phyloP scores from a whole-genome alignment of 1,284 basidiomycete genomes.

The Stygiomarasmius scandens region DNA sequence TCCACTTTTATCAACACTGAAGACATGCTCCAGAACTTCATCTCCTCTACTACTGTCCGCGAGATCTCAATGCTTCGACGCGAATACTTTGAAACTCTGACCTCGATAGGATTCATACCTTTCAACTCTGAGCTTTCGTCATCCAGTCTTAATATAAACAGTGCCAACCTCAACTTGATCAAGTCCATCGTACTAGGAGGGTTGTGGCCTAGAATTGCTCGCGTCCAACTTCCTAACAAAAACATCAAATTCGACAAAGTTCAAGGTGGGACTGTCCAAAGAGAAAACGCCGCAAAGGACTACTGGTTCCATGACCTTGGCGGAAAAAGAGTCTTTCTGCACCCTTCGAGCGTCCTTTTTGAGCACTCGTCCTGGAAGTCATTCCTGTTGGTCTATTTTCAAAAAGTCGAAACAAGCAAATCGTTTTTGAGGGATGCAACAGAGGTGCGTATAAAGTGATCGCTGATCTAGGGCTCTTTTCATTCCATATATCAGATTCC shows the following conservation, averaged over 20 bases:
- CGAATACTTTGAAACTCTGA: slow-evolving; percentile 78
- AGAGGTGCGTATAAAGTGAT: slow-evolving; percentile 73
- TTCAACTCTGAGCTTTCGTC: slow-evolving; percentile 45
- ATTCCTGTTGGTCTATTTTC: slow-evolving; percentile 83
- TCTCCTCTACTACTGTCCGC: slow-evolving; percentile 74
- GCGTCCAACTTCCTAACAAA: slow-evolving; percentile 73
- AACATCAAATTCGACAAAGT: slow-evolving; percentile 83
- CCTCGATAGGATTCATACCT: slow-evolving; percentile 74
- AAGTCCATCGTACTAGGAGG: slow-evolving; percentile 85
- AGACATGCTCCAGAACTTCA: slow-evolving; percentile 67
- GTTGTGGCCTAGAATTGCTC: slow-evolving; percentile 79
- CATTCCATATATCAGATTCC: no score
- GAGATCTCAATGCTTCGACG: slow-evolving; percentile 81
- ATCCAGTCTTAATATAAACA: slow-evolving; percentile 60
- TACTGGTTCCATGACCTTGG: slow-evolving; percentile 76
- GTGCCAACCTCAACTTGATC: slow-evolving; percentile 69
- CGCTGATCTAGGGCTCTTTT: no score
- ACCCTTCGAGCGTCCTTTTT: slow-evolving; percentile 87
- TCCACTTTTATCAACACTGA: neutral
- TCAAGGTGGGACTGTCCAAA: slow-evolving; percentile 77
- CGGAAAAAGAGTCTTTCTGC: slow-evolving; percentile 72
- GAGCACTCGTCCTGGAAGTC: slow-evolving; percentile 72
- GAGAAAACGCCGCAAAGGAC: slow-evolving; percentile 82
- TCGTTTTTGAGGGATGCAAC: slow-evolving; percentile 88
- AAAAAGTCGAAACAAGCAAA: slow-evolving; percentile 84